Evolutionary conservation across 2,329 filamentous ascomycete species (phyloP).

Genomic region (Ascochyta lentis): DNA sequence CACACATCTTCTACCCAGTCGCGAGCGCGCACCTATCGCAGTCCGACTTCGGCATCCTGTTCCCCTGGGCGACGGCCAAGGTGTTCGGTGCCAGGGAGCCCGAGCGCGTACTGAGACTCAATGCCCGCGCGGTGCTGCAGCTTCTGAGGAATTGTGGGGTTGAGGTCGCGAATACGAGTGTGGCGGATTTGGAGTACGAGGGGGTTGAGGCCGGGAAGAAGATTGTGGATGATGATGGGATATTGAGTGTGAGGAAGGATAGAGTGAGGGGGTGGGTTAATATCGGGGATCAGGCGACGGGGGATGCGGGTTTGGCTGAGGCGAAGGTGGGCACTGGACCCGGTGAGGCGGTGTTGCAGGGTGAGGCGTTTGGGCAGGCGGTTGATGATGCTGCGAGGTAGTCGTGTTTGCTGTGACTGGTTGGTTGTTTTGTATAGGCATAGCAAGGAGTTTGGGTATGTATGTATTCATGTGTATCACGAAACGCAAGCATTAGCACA

Average conservation of each 20-base stretch:
- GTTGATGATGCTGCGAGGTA: constrained; percentile 24
- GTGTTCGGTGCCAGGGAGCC: constrained; percentile 67
- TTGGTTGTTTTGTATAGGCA: too few species aligned
- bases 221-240: constrained; percentile 38
- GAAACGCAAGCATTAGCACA: too few species aligned
- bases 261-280: constrained; percentile 46
- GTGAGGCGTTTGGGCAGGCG: constrained; percentile 46
- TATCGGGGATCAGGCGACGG: constrained; percentile 25
- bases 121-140: constrained; percentile 83
- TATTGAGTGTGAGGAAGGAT: constrained; percentile 37
- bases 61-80: constrained; percentile 68
- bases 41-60: constrained; percentile 82
- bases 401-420: too few species aligned
- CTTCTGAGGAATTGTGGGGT: constrained; percentile 59
- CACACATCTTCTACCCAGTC: constrained; percentile 76
- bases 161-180: constrained; percentile 52
- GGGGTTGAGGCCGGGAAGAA: constrained; percentile 21
- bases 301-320: constrained; percentile 2
- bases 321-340: constrained; percentile 25
- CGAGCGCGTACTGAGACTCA: constrained; percentile 80
- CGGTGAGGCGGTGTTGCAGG: constrained; percentile 42
- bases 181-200: constrained; percentile 49
- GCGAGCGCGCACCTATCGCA: constrained; percentile 82
- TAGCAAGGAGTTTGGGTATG: too few species aligned
- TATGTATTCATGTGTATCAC: too few species aligned